phyloP scores from a whole-genome alignment of 2,329 filamentous ascomycete species.

The Hymenoscyphus albidus region DNA sequence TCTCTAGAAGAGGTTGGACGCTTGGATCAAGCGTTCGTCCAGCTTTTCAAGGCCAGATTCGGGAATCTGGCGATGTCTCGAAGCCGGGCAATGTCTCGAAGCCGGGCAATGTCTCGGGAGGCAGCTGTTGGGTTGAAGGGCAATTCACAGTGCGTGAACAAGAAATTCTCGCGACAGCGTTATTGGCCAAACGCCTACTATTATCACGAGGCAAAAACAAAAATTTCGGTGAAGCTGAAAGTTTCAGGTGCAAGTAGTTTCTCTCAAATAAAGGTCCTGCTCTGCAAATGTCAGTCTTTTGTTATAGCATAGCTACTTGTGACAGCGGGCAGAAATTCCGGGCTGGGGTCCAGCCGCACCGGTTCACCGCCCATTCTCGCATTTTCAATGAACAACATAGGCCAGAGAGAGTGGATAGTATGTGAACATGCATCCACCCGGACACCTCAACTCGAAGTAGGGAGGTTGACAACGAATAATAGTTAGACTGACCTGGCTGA shows the following conservation, averaged over 20 bases:
- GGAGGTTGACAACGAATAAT: slow-evolving; percentile 18
- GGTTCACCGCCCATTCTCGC: slow-evolving; percentile 30
- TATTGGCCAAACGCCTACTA: background rate
- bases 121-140: slow-evolving; percentile 21
- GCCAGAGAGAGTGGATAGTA: slow-evolving; percentile 16
- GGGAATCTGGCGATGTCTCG: slow-evolving; percentile 23
- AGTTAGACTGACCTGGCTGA: slow-evolving; percentile 22
- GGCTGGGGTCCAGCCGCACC: background rate
- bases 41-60: slow-evolving; percentile 25
- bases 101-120: slow-evolving; percentile 31
- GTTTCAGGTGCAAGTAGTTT: background rate
- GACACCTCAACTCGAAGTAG: slow-evolving; percentile 23
- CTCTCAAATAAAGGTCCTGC: background rate
- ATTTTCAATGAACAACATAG: slow-evolving; percentile 15
- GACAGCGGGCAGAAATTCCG: slow-evolving; percentile 9
- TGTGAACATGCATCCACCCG: slow-evolving; percentile 31
- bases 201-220: background rate
- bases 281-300: slow-evolving; percentile 6
- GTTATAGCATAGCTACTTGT: background rate
- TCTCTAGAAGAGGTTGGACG: slow-evolving; percentile 27
- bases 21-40: slow-evolving; percentile 35
- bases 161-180: background rate
- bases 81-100: slow-evolving; percentile 30
- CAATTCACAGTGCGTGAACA: slow-evolving; percentile 17
- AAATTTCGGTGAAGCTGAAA: slow-evolving; percentile 7